Conservation (phyloP, 768 basidiomycete species). For the Porphyrellus cyaneotinctus region DNA sequence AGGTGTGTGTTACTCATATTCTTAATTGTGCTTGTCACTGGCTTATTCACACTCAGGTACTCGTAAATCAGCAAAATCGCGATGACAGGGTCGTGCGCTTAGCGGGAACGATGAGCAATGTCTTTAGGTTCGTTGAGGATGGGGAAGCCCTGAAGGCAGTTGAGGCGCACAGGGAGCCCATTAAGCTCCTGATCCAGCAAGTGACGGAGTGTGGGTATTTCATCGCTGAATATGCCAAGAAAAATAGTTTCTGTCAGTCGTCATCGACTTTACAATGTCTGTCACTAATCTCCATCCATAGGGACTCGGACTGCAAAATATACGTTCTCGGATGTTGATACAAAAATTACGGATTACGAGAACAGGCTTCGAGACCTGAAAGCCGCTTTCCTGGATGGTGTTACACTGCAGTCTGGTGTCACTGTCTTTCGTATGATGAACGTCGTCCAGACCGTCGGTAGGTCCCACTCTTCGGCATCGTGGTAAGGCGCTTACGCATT, state of each 20-base stretch:
- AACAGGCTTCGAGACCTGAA: conserved; percentile 18
- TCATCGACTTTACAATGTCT: background rate
- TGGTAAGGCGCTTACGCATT: background rate
- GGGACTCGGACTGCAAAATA: conserved; percentile 18
- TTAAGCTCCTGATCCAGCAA: conserved; percentile 16
- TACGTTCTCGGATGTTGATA: conserved; percentile 15
- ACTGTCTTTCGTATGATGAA: conserved; percentile 23
- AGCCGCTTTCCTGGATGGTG: conserved; percentile 12
- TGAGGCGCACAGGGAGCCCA: conserved; percentile 4
- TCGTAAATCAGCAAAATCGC: conserved; percentile 16
- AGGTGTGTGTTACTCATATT: conserved; percentile 4
- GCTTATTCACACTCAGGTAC: conserved; percentile 3
- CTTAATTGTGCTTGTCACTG: background rate
- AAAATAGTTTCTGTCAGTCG: conserved; percentile 15
- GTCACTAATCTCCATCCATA: background rate
- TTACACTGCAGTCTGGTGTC: conserved; percentile 12
- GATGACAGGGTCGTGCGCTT: conserved; percentile 15
- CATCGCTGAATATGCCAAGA: conserved; percentile 20
- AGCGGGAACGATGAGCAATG: conserved; percentile 14
- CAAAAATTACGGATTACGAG: conserved; percentile 19
- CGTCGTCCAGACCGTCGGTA: conserved; percentile 5
- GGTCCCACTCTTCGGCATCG: background rate
- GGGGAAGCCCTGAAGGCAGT: conserved; percentile 6
- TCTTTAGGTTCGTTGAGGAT: conserved; percentile 13
- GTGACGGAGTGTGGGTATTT: conserved; percentile 25